Evolutionary conservation across 176 grass and related monocot genomes (phyloP), one percentile per base, ranked within the genome.

Genomic region (Themeda triandra): DNA sequence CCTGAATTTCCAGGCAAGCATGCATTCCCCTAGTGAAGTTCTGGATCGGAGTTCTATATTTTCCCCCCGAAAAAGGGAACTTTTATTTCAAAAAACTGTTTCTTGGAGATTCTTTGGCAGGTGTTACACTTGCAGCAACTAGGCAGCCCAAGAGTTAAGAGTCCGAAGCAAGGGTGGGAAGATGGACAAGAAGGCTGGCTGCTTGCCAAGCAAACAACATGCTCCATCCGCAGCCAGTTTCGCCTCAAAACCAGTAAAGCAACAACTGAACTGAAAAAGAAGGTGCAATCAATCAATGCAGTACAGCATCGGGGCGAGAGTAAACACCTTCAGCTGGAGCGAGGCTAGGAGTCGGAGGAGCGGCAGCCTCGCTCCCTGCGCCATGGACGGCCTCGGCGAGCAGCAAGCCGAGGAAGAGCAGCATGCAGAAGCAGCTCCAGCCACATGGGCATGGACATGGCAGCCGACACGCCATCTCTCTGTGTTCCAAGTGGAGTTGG

Each of bases 301-400:
- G 46, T 13, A 23, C 69, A 80, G 48, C 8, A 46, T 18, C 39
- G 2, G 53, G 6, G 53, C 53, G 53, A n/a, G 19, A 58, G 53
- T n/a, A 58, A n/a, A 59, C 11, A 90, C 89, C 84, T 90, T 90
- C 89, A 69, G 75, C 21, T 13, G 84, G 37, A 63, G 60, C 66
- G 80, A 90, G 84, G 29, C 67, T 86, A 17, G 80, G 87, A 31
- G 31, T 13, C 5, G 4, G 41, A 13, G 64, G 28, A 67, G 44
- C 58, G 5, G 51, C 79, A 41, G 66, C 41, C 44, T 36, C 24
- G 42, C 3, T 67, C 25, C 13, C 87, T 13, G 88, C 64, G n/a
- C 71, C 84, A 83, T 79, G 83, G 66, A 74, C 30, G 44, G 42
- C 44, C 79, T 83, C 44, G 5, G 28, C 66, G 56, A 79, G 46